Evolutionary conservation across 2,329 filamentous ascomycete species (phyloP), one percentile per base, ranked within the genome.

Genomic region (Diaporthe eres): DNA sequence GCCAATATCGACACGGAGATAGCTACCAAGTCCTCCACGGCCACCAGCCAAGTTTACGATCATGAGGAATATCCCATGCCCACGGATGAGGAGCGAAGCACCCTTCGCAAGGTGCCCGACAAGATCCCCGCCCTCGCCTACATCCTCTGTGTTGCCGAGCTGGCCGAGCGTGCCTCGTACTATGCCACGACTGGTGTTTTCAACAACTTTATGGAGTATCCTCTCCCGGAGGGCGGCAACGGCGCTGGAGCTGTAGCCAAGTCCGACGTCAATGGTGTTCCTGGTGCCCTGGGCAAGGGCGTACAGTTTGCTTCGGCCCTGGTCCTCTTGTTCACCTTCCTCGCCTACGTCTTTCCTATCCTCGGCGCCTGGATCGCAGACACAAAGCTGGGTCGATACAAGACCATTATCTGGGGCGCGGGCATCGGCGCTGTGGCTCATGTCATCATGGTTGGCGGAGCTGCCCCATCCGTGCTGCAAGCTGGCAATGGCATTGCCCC

Each of bases 361-460:
- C 79, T 87, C 31, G 89, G 90, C 78, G 90, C 87, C 15, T 90
- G 87, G 79, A 80, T 91, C 37, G 92, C 92, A 10, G 93, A 94
- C 82, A 88, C 91, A 76, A 91, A 91, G 79, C 87, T 90, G 74
- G 93, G 93, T 57, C 90, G 92, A 71, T 94, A 92, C 84, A 88
- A 89, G 78, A 93, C 93, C 1, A 94, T 94, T 78, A 85, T 91
- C 76, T 77, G 76, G 44, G 87, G 87, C 8, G 89, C 89, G 10
- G 81, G 89, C 0, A 86, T 92, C 44, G 91, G 92, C 34, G 89
- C 91, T 78, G 77, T 92, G 22, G 93, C 92, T 2, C 91, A 94
- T 76, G 81, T 90, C n/a, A 89, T 94, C 72, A 86, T 94, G 73
- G 88, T 93, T 75, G 84, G 91, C 17, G 92, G 92, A 0, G 90